Base-by-base conservation (phyloP, 176 grass and related monocot species). In the Eleusine coracana region DNA sequence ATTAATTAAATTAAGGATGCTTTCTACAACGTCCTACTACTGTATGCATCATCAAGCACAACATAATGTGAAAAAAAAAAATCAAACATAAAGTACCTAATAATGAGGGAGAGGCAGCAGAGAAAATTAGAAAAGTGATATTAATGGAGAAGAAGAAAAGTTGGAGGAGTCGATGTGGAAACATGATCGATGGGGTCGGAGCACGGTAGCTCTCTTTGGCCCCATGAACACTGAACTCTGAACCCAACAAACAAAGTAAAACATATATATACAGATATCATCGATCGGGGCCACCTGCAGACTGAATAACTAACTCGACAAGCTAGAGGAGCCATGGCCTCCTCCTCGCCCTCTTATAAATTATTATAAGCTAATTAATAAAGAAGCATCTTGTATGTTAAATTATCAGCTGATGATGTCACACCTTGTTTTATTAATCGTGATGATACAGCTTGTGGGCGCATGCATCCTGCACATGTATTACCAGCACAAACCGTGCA, bases 121-220 rank as follows among this genome's bases (percentile, higher is more conserved):
- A 23, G 4, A 23, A 59, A 79, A 59, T 59, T 45, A 15, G 44
- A 59, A 75, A 73, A 21, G 34, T 50, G 55, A 60, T 65, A 77
- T 70, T 27, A 31, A 44, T 76, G 21, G 4, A 65, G 28, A 20
- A 52, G 72, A 15, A 3, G 49, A 10, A 36, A 56, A 71, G 36
- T 56, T 13, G 5, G 1, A 60, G 49, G 68, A 34, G n/a, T 70
- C 2, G 49, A 62, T 76, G 71, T 76, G 71, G 69, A 84, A 68
- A 79, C 78, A 79, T 88, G 62, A 70, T 87, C 76, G 54, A 83
- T 81, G 78, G 54, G 78, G 78, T 88, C 72, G 82, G 88, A 88
- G 85, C 44, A 28, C 13, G 48, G 49, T 83, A 77, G 84, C 87
- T 92, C 84, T 88, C 88, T 52, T 20, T 68, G 82, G 66, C 3